Base-by-base conservation (phyloP, 768 basidiomycete species). In the Suillus americanus region DNA sequence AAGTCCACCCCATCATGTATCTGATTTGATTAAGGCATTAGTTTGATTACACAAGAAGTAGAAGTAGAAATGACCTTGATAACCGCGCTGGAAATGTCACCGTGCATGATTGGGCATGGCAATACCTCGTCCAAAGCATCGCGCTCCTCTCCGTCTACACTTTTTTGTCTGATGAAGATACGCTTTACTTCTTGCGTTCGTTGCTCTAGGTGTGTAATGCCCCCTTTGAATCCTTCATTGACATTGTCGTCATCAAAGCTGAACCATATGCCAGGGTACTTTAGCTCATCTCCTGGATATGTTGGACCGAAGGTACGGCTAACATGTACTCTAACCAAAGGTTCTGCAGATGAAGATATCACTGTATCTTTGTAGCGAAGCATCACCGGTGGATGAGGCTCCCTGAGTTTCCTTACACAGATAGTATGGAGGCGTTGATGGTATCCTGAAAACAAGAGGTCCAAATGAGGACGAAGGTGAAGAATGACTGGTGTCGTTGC, bases 201-300 rank as follows among this genome's bases (percentile, higher is more conserved):
- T 68, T 90, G 89, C 60, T 89, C 88, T n/a, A 75, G 66, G 53
- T 82, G 80, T 1, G 77, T 57, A 12, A 72, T 62, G 50, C 72
- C 70, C n/a, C 78, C 78, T 71, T 86, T 88, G 66, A 83, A 68
- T 7, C 83, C 80, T 64, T 90, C 89, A 1, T 78, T 75, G 59
- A 87, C 78, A 3, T 78, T 77, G 69, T 94, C 92, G 60, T 92
- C 92, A 50, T 91, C 90, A 67, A 94, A 94, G 68, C 87, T 86
- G 72, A 95, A 95, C 84, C 88, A 89, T 40, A 94, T 81, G 0
- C 92, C 92, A 3, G 92, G 93, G 76, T 94, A 95, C 50, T 84
- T 85, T 68, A 94, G 76, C 67, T 90, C 89, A 64, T 92, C 89
- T 33, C 85, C 85, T 13, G 89, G 86, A 74, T 94, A 94, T 0